phyloP scores from a whole-genome alignment of 495 filamentous ascomycete genomes.

The Xylona heveae region DNA sequence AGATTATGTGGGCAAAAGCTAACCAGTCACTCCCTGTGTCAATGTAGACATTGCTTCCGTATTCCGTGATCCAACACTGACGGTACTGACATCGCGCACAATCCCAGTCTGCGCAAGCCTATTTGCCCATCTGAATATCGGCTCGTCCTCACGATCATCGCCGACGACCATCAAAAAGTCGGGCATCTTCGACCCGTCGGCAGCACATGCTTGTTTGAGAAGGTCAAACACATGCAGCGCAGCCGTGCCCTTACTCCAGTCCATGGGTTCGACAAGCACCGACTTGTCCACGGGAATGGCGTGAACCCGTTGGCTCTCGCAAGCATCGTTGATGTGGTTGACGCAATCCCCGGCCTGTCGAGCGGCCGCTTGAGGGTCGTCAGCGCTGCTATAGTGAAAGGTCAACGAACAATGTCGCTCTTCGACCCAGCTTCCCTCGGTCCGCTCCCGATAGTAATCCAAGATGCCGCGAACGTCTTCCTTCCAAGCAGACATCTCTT shows the following conservation, averaged over 20 bases:
- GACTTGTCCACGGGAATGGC: conserved; percentile 61
- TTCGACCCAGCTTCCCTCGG: conserved; percentile 70
- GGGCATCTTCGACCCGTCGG: conserved; percentile 20
- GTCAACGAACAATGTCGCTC: conserved; percentile 68
- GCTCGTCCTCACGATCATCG: conserved; percentile 79
- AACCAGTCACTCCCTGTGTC: conserved; percentile 77
- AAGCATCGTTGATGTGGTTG: conserved; percentile 84
- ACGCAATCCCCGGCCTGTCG: conserved; percentile 72
- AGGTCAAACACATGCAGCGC: conserved; percentile 45
- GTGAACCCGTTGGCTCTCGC: conserved; percentile 58
- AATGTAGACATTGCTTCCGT: conserved; percentile 71
- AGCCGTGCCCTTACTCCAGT: conserved; percentile 71
- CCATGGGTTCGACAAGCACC: conserved; percentile 57
- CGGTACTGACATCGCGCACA: conserved; percentile 53
- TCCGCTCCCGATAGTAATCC: conserved; percentile 70
- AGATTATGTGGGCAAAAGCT: too few relatives aligned
- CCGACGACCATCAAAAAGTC: conserved; percentile 78
- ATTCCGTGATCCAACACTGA: conserved; percentile 63
- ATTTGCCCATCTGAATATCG: conserved; percentile 87
- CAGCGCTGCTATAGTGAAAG: conserved; percentile 69
- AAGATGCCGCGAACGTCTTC: conserved; percentile 52
- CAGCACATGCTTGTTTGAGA: conserved; percentile 18
- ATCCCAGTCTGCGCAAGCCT: conserved; percentile 29
- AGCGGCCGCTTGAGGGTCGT: conserved; percentile 46
- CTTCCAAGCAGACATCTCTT: conserved; percentile 54